A percentile compares a stretch with the other conserved stretches of the same genome.
phyloP scores from a whole-genome alignment of 2,329 filamentous ascomycete species.

The Neopestalotiopsis sp. region DNA sequence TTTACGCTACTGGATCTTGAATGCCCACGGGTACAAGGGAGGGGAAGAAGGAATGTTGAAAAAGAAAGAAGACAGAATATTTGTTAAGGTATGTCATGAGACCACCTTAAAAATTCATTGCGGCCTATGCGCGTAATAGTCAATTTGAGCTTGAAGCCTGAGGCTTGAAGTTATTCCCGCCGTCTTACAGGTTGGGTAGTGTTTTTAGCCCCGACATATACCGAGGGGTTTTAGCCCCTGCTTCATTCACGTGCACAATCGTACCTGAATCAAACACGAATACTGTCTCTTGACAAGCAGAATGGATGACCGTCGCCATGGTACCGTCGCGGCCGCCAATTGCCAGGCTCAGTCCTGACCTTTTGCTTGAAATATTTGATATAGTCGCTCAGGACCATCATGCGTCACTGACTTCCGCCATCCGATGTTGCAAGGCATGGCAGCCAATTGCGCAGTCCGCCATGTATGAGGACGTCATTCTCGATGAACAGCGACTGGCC shows the following conservation, averaged over 20 bases:
- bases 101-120: too few species aligned
- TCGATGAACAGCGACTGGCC: slow-evolving; percentile 5
- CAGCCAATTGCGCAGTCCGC: slow-evolving; percentile 15
- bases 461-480: slow-evolving; percentile 22
- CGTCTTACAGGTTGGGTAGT: too few species aligned
- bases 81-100: too few species aligned
- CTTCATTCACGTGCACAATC: too few species aligned
- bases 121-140: too few species aligned
- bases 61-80: too few species aligned
- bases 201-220: not conserved
- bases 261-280: not conserved
- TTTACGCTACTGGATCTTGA: too few species aligned
- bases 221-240: too few species aligned
- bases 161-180: too few species aligned
- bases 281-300: not conserved
- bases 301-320: not conserved
- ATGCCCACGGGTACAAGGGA: too few species aligned
- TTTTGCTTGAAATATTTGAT: not conserved
- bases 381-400: not conserved
- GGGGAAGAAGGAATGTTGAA: too few species aligned
- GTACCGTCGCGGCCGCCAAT: not conserved
- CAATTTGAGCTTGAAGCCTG: too few species aligned
- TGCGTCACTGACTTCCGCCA: not conserved
- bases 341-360: not conserved
- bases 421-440: slow-evolving; percentile 21